Percentiles rank a stretch among this genome's conserved stretches.
Evolutionary conservation across 164 flowering plant species (phyloP).

Genomic region (Chloranthus sessilifolius): DNA sequence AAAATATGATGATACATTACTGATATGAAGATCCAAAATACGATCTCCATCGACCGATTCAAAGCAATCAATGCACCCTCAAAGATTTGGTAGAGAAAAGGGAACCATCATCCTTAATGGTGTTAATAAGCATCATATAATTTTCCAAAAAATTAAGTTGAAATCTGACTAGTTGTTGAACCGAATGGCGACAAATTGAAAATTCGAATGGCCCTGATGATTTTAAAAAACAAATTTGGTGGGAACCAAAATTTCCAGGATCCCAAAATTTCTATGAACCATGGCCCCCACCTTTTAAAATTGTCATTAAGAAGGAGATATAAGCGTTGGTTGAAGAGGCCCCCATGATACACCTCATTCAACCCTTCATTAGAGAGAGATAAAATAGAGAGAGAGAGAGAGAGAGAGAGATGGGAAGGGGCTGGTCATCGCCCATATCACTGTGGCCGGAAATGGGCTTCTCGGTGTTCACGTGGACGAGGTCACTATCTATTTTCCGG

Average conservation of each 20-base stretch:
- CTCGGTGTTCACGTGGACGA: constrained; percentile 1
- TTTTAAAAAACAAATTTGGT: neutral
- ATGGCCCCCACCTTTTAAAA: neutral
- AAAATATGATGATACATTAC: no score
- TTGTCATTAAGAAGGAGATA: neutral
- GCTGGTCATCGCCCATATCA: constrained; percentile 3
- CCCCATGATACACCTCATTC: no score
- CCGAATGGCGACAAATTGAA: neutral
- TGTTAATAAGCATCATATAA: no score
- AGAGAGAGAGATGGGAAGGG: constrained; percentile 3
- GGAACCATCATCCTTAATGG: no score
- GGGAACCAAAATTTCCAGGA: neutral
- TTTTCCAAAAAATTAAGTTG: no score
- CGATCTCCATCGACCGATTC: no score
- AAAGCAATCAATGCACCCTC: no score
- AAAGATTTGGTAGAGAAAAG: no score
- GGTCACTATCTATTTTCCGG: constrained; percentile 1
- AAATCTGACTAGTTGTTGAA: no score
- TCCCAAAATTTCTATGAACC: neutral
- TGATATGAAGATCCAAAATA: no score
- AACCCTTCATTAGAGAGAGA: neutral
- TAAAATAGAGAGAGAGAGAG: neutral
- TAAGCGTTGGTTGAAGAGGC: no score
- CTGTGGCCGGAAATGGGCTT: constrained; percentile 10
- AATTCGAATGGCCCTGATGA: neutral